Percentiles rank a stretch among this genome's conserved stretches.
Conservation (phyloP, 2,329 filamentous ascomycete genomes). For the Colletotrichum sp. region DNA sequence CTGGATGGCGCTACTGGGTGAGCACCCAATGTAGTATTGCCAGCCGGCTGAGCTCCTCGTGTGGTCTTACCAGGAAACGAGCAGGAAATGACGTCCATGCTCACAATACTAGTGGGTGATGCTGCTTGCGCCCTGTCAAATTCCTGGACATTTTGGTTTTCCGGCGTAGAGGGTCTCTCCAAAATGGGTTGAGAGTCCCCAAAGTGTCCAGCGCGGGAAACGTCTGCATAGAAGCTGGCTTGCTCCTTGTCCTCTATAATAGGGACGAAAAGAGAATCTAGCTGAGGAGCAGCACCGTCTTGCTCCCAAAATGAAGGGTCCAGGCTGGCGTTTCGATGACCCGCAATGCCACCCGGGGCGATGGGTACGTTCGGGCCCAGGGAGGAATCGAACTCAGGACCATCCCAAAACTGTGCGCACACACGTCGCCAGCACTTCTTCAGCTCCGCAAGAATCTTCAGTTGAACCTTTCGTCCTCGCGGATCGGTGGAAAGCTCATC, state of each 20-base stretch:
- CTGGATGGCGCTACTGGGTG: slow-evolving; percentile 60
- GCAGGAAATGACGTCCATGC: slow-evolving; percentile 67
- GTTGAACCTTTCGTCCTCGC: slow-evolving; percentile 54
- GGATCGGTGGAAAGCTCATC: slow-evolving; percentile 56
- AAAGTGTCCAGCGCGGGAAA: slow-evolving; percentile 50
- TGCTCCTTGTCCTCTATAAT: slow-evolving; percentile 27
- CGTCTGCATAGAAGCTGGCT: slow-evolving; percentile 51
- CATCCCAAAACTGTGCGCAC: slow-evolving; percentile 89
- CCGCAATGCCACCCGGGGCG: slow-evolving; percentile 75
- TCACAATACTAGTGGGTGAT: slow-evolving; percentile 64
- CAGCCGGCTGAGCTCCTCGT: slow-evolving; percentile 40
- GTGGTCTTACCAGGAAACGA: slow-evolving; percentile 62
- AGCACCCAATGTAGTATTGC: slow-evolving; percentile 49
- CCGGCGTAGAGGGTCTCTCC: slow-evolving; percentile 53
- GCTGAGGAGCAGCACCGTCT: slow-evolving; percentile 46
- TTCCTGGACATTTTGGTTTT: slow-evolving; percentile 33
- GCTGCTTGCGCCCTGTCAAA: slow-evolving; percentile 40
- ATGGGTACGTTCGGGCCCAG: slow-evolving; percentile 71
- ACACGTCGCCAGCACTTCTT: slow-evolving; percentile 98
- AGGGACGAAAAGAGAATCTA: slow-evolving; percentile 44
- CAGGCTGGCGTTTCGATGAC: slow-evolving; percentile 59
- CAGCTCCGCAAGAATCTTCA: slow-evolving; percentile 91
- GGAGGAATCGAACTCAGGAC: slow-evolving; percentile 66
- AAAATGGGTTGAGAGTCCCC: slow-evolving; percentile 49
- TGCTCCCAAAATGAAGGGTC: slow-evolving; percentile 61